Percentiles rank a stretch among this genome's conserved stretches.
Evolutionary conservation across 352 stramenopile genomes (phyloP).

Genomic region (Plasmopara halstedii): DNA sequence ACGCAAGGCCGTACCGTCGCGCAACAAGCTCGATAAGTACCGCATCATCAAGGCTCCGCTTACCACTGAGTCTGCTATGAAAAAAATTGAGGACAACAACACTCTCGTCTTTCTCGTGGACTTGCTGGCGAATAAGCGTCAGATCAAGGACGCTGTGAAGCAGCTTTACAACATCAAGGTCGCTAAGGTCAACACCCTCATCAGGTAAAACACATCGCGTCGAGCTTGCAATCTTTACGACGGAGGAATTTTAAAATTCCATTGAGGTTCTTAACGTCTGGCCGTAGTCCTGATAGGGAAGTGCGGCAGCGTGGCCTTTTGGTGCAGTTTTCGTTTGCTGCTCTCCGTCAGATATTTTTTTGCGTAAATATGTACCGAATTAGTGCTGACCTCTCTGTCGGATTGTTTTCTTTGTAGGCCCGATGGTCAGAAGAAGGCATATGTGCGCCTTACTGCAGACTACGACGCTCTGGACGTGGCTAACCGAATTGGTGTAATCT

Average conservation of each 20-base stretch:
- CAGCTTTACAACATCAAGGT: conserved; percentile 99
- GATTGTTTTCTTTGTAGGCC: conserved; percentile 70
- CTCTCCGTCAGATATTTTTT: conserved; percentile 13
- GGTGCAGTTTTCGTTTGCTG: conserved; percentile 11
- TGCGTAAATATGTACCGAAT: not conserved
- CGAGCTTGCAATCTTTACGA: conserved; percentile 34
- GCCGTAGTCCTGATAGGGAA: conserved; percentile 45
- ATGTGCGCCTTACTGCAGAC: conserved; percentile 97
- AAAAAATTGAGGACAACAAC: conserved; percentile 99
- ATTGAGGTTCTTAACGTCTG: conserved; percentile 7
- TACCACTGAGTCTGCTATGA: conserved; percentile 99
- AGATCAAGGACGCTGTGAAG: conserved; percentile 99
- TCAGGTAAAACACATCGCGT: conserved; percentile 91
- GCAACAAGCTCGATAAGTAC: conserved; percentile 98
- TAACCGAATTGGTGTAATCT: conserved; percentile 99
- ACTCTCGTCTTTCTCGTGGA: conserved; percentile 99
- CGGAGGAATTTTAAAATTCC: conserved; percentile 14
- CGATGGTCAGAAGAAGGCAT: conserved; percentile 99
- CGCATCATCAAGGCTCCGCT: conserved; percentile 99
- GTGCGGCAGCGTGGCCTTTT: conserved; percentile 13
- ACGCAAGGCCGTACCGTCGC: conserved; percentile 88
- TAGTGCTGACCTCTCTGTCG: conserved; percentile 12
- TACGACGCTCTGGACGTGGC: conserved; percentile 99
- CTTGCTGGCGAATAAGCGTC: conserved; percentile 99
- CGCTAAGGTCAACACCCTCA: conserved; percentile 99